A percentile compares a stretch with the other conserved stretches of the same genome.
phyloP scores from a whole-genome alignment of 1,284 basidiomycete genomes.

The Boletellus sp. region DNA sequence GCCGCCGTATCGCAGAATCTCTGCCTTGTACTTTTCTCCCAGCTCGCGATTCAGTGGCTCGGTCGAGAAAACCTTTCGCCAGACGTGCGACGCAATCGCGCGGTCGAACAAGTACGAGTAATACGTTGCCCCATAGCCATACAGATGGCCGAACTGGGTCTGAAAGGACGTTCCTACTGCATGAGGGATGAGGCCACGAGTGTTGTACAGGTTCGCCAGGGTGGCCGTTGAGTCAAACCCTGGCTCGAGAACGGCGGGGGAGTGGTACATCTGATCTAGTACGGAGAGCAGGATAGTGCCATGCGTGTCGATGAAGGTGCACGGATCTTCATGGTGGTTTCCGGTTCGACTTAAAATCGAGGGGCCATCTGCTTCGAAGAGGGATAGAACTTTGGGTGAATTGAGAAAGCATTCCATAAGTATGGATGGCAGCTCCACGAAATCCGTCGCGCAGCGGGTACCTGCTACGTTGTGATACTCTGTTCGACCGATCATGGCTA shows the following conservation, averaged over 20 bases:
- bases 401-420: slow-evolving; percentile 97
- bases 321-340: slow-evolving; percentile 68
- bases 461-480: slow-evolving; percentile 98
- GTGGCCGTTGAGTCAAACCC: slow-evolving; percentile 71
- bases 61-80: slow-evolving; percentile 69
- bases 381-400: slow-evolving; percentile 77
- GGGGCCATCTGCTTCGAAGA: slow-evolving; percentile 61
- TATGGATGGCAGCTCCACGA: slow-evolving; percentile 96
- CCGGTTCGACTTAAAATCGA: slow-evolving; percentile 42
- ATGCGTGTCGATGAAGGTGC: slow-evolving; percentile 80
- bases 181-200: slow-evolving; percentile 76
- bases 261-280: slow-evolving; percentile 91
- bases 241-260: slow-evolving; percentile 49
- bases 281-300: slow-evolving; percentile 88
- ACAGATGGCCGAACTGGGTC: slow-evolving; percentile 92
- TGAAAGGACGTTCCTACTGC: slow-evolving; percentile 87
- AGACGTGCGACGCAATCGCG: slow-evolving; percentile 90
- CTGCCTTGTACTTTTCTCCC: slow-evolving; percentile 78
- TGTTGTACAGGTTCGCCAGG: slow-evolving; percentile 62
- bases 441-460: slow-evolving; percentile 98
- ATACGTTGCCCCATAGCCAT: slow-evolving; percentile 96
- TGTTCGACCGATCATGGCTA: slow-evolving; percentile 96
- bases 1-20: slow-evolving; percentile 81
- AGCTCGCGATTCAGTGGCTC: slow-evolving; percentile 61
- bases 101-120: slow-evolving; percentile 97